These are phyloP conservation scores for Auriculariales sp. DNA, from an alignment of 768 basidiomycete genomes.

Conservation along the genomic window DNA sequence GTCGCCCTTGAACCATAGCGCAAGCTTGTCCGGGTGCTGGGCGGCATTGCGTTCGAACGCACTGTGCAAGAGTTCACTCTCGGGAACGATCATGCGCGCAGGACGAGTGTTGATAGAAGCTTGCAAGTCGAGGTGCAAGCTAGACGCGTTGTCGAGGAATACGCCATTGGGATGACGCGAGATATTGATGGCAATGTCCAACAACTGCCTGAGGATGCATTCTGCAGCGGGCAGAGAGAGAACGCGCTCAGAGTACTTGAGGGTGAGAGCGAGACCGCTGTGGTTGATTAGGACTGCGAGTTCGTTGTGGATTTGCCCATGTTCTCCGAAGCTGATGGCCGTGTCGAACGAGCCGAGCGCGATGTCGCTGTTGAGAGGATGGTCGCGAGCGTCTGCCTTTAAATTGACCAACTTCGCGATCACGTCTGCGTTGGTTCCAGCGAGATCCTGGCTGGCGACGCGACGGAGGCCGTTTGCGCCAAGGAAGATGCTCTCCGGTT, in stretches of 20 bases:
- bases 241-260: background rate
- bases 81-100: background rate
- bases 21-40: background rate
- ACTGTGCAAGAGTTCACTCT: background rate
- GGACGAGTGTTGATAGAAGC: background rate
- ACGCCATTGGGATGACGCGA: background rate
- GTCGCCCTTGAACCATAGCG: background rate
- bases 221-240: background rate
- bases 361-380: background rate
- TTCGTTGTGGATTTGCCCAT: background rate
- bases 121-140: background rate
- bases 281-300: background rate
- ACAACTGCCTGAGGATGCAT: background rate
- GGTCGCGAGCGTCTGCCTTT: background rate
- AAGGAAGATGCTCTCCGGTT: background rate
- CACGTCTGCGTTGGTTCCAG: background rate
- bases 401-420: background rate
- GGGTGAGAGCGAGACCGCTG: background rate
- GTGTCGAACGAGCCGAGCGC: background rate
- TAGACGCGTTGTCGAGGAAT: background rate
- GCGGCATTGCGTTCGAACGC: background rate
- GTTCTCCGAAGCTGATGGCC: background rate
- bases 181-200: background rate
- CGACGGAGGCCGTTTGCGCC: background rate
- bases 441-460: background rate